phyloP scores from a whole-genome alignment of 2,329 filamentous ascomycete species.

The Colletotrichum plurivorum region DNA sequence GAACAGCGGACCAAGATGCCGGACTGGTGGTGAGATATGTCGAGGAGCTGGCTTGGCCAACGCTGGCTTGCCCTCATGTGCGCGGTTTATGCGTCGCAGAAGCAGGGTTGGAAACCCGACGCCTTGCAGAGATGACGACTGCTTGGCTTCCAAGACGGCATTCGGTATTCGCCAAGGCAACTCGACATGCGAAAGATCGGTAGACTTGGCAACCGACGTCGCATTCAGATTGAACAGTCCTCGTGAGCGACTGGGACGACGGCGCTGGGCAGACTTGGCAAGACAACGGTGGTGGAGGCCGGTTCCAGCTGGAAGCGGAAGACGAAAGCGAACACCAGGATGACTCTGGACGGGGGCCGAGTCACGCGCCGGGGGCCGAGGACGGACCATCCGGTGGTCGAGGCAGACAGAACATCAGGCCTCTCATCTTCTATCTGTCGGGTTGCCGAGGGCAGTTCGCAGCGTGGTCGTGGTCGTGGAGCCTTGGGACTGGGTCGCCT shows the following conservation, averaged over 20 bases:
- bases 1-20: background rate
- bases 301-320: background rate
- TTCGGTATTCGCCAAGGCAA: conserved; percentile 25
- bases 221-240: conserved; percentile 15
- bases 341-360: conserved; percentile 8
- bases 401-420: conserved; percentile 15
- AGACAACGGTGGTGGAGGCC: background rate
- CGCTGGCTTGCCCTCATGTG: background rate
- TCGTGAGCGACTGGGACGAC: conserved; percentile 19
- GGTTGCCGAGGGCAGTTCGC: background rate
- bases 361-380: conserved; percentile 12
- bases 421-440: background rate
- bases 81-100: conserved; percentile 29
- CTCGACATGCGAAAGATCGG: conserved; percentile 2
- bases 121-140: conserved; percentile 16
- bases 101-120: conserved; percentile 3
- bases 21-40: conserved; percentile 7
- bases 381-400: conserved; percentile 1
- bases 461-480: background rate
- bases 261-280: conserved; percentile 33
- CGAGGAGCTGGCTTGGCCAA: conserved; percentile 20
- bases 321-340: conserved; percentile 18
- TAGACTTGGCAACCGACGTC: conserved; percentile 15
- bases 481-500: background rate
- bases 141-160: conserved; percentile 32